A percentile compares a stretch with the other conserved stretches of the same genome.
These are phyloP conservation scores for Kalmanozyma brasiliensis DNA, from an alignment of 1,284 basidiomycete species.

Conservation along the genomic window DNA sequence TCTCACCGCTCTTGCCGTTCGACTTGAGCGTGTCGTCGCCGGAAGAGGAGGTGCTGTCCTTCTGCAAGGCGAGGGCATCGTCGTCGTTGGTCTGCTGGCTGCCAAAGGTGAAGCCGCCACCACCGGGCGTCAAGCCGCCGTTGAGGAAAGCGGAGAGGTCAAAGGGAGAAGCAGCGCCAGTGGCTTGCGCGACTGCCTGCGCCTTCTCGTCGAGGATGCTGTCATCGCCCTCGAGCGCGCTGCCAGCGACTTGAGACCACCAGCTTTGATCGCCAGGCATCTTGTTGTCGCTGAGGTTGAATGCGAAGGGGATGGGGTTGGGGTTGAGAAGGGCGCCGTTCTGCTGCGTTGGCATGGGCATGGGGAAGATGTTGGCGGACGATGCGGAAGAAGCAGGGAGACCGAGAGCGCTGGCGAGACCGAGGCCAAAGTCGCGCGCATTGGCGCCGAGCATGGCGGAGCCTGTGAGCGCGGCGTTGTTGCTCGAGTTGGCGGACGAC, in stretches of 20 bases:
- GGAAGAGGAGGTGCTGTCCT: slow-evolving; percentile 4
- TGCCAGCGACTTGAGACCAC: slow-evolving; percentile 58
- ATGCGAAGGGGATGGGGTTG: slow-evolving; percentile 63
- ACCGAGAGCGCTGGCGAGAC: slow-evolving; percentile 31
- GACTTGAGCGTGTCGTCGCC: slow-evolving; percentile 17
- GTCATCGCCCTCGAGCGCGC: slow-evolving; percentile 47
- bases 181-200: slow-evolving; percentile 56
- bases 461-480: slow-evolving; percentile 21
- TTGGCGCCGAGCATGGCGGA: slow-evolving; percentile 54
- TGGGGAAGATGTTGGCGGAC: slow-evolving; percentile 47
- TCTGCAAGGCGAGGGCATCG: slow-evolving; percentile 11
- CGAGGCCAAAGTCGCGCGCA: slow-evolving; percentile 44
- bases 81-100: slow-evolving; percentile 25
- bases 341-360: slow-evolving; percentile 59
- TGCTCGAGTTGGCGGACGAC: slow-evolving; percentile 4
- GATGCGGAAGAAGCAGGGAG: slow-evolving; percentile 25
- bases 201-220: slow-evolving; percentile 60
- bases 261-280: slow-evolving; percentile 54
- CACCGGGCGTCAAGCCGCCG: slow-evolving; percentile 55
- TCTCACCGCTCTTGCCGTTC: slow-evolving; percentile 18
- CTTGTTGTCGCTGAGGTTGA: slow-evolving; percentile 59
- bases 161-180: slow-evolving; percentile 37
- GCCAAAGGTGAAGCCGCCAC: slow-evolving; percentile 42
- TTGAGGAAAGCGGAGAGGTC: slow-evolving; percentile 60
- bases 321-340: slow-evolving; percentile 63